Percentiles rank a stretch among this genome's conserved stretches.
Conservation (phyloP, 176 grass and related monocot genomes). For the Pontederia crassipes region DNA sequence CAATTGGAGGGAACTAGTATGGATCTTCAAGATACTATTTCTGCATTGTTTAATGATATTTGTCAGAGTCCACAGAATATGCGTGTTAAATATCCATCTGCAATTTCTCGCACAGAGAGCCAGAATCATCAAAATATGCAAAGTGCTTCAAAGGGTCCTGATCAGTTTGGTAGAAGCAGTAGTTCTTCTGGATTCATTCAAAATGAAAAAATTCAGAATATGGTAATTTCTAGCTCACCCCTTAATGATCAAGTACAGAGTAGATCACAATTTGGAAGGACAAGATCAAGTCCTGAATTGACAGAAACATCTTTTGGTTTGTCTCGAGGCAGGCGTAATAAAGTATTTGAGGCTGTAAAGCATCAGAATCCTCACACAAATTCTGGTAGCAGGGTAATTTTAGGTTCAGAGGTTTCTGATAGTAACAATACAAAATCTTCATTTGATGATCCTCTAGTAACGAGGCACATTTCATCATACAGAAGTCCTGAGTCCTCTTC, state of each 20-base stretch:
- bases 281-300: slow-evolving; percentile 72
- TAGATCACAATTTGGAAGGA: slow-evolving; percentile 61
- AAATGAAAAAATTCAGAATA: slow-evolving; percentile 43
- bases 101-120: slow-evolving; percentile 26
- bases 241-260: slow-evolving; percentile 37
- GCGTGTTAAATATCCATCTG: slow-evolving; percentile 19
- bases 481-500: slow-evolving; percentile 37
- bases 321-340: slow-evolving; percentile 31
- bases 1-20: slow-evolving; percentile 27
- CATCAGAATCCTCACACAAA: slow-evolving; percentile 10
- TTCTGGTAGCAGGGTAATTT: slow-evolving; percentile 35
- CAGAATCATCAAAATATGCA: slow-evolving; percentile 35
- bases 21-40: slow-evolving; percentile 20
- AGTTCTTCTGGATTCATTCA: slow-evolving; percentile 40
- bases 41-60: slow-evolving; percentile 29
- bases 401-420: slow-evolving; percentile 38
- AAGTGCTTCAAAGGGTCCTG: slow-evolving; percentile 29
- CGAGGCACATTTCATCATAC: slow-evolving; percentile 40
- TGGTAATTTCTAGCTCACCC: slow-evolving; percentile 26
- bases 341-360: slow-evolving; percentile 32
- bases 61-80: slow-evolving; percentile 23
- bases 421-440: slow-evolving; percentile 45
- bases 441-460: slow-evolving; percentile 40
- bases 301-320: slow-evolving; percentile 49
- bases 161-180: slow-evolving; percentile 55